phyloP scores from a whole-genome alignment of 2,329 filamentous ascomycete species.

The Bimuria novae-zelandiae region DNA sequence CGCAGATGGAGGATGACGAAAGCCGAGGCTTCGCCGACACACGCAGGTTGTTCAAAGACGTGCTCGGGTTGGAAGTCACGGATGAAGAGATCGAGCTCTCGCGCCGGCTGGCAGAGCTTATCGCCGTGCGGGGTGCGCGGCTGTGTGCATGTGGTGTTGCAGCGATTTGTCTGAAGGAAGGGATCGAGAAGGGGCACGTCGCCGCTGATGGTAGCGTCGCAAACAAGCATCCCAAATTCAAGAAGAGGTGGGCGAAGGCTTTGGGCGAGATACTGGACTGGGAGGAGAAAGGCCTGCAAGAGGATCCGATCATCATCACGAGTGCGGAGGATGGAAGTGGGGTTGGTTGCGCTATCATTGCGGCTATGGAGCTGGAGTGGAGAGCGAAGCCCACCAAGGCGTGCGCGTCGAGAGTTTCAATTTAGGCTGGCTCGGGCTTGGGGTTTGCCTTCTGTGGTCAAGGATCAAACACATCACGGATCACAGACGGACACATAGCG shows the following conservation, averaged over 20 bases:
- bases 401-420: not conserved
- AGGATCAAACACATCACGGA: not conserved
- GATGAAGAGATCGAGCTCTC: slow-evolving; percentile 35
- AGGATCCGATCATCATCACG: slow-evolving; percentile 45
- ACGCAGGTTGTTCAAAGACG: slow-evolving; percentile 24
- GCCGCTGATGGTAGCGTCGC: slow-evolving; percentile 48
- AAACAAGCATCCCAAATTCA: slow-evolving; percentile 50
- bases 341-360: slow-evolving; percentile 46
- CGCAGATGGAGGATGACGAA: slow-evolving; percentile 73
- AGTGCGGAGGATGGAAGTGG: slow-evolving; percentile 49
- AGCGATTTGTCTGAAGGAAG: slow-evolving; percentile 43
- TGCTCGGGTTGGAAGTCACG: slow-evolving; percentile 24
- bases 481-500: not conserved
- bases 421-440: no score
- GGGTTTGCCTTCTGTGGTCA: no score
- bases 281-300: slow-evolving; percentile 25
- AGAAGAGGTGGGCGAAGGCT: slow-evolving; percentile 47
- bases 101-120: slow-evolving; percentile 35
- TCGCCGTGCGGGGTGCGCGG: slow-evolving; percentile 41
- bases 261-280: slow-evolving; percentile 47
- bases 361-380: slow-evolving; percentile 37
- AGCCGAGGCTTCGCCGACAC: slow-evolving; percentile 24
- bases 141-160: slow-evolving; percentile 47
- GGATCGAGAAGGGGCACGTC: slow-evolving; percentile 39
- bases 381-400: not conserved